Evolutionary conservation across 768 basidiomycete species (phyloP), one percentile per base, ranked within the genome.

Genomic region (Rhizopogon rudus): DNA sequence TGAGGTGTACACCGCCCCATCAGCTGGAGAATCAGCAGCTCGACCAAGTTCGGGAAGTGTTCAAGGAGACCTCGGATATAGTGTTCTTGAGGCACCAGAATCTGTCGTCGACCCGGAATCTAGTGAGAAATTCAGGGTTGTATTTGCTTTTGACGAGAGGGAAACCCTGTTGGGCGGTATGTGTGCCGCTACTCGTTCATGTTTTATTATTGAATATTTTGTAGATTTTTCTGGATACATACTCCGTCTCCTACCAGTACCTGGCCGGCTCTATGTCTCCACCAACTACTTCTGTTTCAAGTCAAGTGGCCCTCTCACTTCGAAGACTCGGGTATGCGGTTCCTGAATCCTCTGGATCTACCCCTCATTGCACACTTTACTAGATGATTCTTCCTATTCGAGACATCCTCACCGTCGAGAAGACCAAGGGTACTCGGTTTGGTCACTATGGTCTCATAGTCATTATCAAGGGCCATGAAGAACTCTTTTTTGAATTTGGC

Each of bases 351-450:
- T 44, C 37, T 10, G 40, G 53, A 40, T 42, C 42, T 56, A 49
- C 25, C 40, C 25, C 43, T 44, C 20, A 59, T 29, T 51, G 44
- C 49, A 10, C 58, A 16, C 16, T 31, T 48, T 45, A 5, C 44
- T 61, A 98, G 95, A 98, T 99, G 96, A 84, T 96, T 20, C 75
- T 99, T 29, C 96, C 96, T 12, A 84, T 97, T 54, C 82, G 83
- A 42, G 96, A 98, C 69, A 82, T 98, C 40, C 75, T 98, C 41
- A 81, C 91, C 10, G 78, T 82, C 5, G 91, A 97, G 70, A 88
- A 83, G 66, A 85, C 88, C 8, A 92, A 87, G 69, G 91, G 94
- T 2, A 89, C 91, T 60, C 83, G 90, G 22, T 92, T 97, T 67
- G 92, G 90, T 6, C 93, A 93, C 65, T 82, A 88, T 63, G 96